Evolutionary conservation across 129 eudicot genomes (phyloP).

Genomic region (Sambucus nigra): DNA sequence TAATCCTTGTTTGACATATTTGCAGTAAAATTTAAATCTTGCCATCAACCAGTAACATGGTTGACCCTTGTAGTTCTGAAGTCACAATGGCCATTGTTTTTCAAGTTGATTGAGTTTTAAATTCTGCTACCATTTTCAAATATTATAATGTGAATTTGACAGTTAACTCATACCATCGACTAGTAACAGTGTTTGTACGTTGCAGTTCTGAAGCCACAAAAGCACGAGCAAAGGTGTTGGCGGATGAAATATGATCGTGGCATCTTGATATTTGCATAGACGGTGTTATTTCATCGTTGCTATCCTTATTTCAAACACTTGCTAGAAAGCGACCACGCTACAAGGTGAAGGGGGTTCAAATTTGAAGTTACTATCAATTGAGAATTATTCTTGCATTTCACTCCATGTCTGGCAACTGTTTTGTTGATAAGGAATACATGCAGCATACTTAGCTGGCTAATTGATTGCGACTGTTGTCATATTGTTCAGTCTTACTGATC

Average conservation of each 20-base stretch:
- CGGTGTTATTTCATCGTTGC: conserved; percentile 65
- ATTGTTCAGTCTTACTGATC: background rate
- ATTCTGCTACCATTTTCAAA: background rate
- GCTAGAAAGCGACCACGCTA: conserved; percentile 84
- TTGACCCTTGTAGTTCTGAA: background rate
- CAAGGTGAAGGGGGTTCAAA: conserved; percentile 39
- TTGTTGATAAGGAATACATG: background rate
- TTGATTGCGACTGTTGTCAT: background rate
- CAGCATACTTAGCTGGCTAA: background rate
- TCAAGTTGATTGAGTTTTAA: background rate
- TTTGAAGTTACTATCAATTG: background rate
- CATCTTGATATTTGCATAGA: conserved; percentile 87
- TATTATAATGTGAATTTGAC: background rate
- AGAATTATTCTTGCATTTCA: background rate
- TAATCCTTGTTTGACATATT: too few relatives aligned
- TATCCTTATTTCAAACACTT: conserved; percentile 73
- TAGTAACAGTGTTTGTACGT: conserved; percentile 10
- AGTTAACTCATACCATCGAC: background rate
- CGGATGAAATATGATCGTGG: conserved; percentile 95
- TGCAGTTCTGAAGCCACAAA: conserved; percentile 77
- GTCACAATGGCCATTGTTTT: background rate
- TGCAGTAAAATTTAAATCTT: too few relatives aligned
- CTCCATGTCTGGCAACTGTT: background rate
- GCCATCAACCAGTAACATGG: too few relatives aligned
- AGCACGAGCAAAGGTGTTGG: conserved; percentile 68